A percentile compares a stretch with the other conserved stretches of the same genome.
Evolutionary conservation across 768 basidiomycete species (phyloP).

Genomic region (Tricholoma flavovirens): DNA sequence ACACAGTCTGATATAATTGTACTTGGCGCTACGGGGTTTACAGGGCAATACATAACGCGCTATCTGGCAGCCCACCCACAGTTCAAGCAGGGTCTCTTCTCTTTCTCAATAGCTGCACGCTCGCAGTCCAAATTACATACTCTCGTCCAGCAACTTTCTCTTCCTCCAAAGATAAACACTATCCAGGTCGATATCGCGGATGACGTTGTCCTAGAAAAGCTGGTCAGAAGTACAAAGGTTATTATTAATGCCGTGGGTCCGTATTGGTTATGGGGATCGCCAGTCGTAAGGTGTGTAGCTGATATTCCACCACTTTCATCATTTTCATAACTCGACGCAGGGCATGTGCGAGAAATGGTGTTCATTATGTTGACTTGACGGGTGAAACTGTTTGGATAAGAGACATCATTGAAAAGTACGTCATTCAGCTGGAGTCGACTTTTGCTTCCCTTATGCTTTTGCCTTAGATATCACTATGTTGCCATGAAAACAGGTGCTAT

Average conservation of each 20-base stretch:
- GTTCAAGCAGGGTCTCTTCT: constrained; percentile 41
- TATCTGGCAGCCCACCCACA: constrained; percentile 67
- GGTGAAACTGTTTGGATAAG: constrained; percentile 67
- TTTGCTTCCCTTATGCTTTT: constrained; percentile 11
- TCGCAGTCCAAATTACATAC: constrained; percentile 55
- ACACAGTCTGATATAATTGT: constrained; percentile 49
- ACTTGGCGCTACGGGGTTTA: constrained; percentile 74
- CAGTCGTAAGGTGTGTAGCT: constrained; percentile 54
- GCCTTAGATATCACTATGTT: constrained; percentile 57
- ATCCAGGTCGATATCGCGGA: constrained; percentile 59
- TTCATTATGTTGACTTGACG: constrained; percentile 83
- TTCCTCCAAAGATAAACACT: constrained; percentile 37
- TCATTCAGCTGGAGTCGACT: constrained; percentile 5
- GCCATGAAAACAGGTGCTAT: constrained; percentile 68
- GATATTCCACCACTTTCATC: neutral
- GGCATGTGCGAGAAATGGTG: constrained; percentile 67
- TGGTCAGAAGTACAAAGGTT: constrained; percentile 53
- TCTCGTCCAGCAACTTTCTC: constrained; percentile 40
- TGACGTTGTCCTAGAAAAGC: constrained; percentile 44
- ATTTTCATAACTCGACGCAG: constrained; percentile 23
- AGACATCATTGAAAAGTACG: constrained; percentile 55
- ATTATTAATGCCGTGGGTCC: constrained; percentile 79
- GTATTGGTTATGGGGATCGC: constrained; percentile 65
- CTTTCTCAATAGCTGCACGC: constrained; percentile 65
- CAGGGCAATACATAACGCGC: constrained; percentile 59